Percentiles rank a stretch among this genome's conserved stretches.
phyloP scores from a whole-genome alignment of 2,329 filamentous ascomycete species.

The Penicillium thymicola region DNA sequence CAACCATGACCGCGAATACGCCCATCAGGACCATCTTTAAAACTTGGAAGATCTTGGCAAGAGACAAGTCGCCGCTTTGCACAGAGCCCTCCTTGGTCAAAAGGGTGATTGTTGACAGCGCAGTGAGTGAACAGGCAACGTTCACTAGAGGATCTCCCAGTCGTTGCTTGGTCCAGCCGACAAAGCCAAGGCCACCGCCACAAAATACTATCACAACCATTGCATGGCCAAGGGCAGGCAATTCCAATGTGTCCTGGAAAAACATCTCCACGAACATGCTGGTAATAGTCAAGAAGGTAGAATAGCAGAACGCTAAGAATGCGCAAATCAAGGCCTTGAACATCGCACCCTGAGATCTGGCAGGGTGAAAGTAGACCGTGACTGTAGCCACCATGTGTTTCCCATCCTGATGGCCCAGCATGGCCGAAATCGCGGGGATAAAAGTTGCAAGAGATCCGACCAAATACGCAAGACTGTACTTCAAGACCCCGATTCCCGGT shows the following conservation, averaged over 20 bases:
- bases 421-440: slow-evolving; percentile 65
- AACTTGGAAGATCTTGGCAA: slow-evolving; percentile 76
- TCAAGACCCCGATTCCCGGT: slow-evolving; percentile 75
- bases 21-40: slow-evolving; percentile 81
- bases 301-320: slow-evolving; percentile 73
- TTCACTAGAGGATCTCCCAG: slow-evolving; percentile 77
- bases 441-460: slow-evolving; percentile 85
- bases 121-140: slow-evolving; percentile 79
- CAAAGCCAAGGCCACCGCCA: slow-evolving; percentile 78
- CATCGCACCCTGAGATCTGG: slow-evolving; percentile 83
- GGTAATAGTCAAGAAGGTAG: slow-evolving; percentile 69
- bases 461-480: slow-evolving; percentile 87
- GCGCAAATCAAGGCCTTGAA: slow-evolving; percentile 77
- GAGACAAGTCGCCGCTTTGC: slow-evolving; percentile 75
- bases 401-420: slow-evolving; percentile 79
- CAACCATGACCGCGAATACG: slow-evolving; percentile 65
- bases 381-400: slow-evolving; percentile 94
- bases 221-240: slow-evolving; percentile 69
- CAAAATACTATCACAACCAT: slow-evolving; percentile 80
- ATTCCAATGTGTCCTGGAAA: slow-evolving; percentile 64
- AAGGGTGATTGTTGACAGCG: slow-evolving; percentile 83
- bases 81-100: slow-evolving; percentile 89
- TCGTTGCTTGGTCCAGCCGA: slow-evolving; percentile 82
- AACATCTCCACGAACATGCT: slow-evolving; percentile 88
- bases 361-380: slow-evolving; percentile 92